phyloP scores from a whole-genome alignment of 371 early-diverging fungal genomes.

The Chytridium lagenaria region DNA sequence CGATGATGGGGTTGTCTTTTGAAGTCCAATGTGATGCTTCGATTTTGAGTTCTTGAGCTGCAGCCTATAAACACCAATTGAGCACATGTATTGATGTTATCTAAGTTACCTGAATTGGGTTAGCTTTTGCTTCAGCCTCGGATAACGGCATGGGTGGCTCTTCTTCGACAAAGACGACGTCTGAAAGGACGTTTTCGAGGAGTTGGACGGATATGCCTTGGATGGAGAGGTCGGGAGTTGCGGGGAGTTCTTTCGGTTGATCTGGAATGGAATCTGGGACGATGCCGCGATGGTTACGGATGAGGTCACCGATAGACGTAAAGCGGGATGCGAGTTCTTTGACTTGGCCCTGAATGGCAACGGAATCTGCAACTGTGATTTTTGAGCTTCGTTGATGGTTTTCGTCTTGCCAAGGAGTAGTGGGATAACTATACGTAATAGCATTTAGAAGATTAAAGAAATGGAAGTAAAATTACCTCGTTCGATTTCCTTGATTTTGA shows the following conservation, averaged over 20 bases:
- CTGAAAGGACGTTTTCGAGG: conserved; percentile 26
- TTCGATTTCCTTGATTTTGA: conserved; percentile 39
- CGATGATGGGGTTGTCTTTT: conserved; percentile 52
- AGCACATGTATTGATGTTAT: neutral
- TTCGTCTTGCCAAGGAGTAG: conserved; percentile 15
- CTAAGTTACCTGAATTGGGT: conserved; percentile 54
- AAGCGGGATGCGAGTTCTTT: conserved; percentile 23
- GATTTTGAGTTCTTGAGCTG: conserved; percentile 59
- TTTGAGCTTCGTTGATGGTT: conserved; percentile 24
- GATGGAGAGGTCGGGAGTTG: conserved; percentile 16
- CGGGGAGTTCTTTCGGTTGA: conserved; percentile 4
- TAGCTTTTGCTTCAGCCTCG: conserved; percentile 50
- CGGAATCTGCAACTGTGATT: neutral
- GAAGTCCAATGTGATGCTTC: conserved; percentile 54
- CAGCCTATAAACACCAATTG: conserved; percentile 43
- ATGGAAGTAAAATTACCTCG: conserved; percentile 1
- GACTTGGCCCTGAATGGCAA: conserved; percentile 6
- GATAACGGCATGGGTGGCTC: conserved; percentile 51
- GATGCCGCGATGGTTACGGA: conserved; percentile 26
- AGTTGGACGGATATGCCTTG: conserved; percentile 37
- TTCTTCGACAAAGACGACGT: conserved; percentile 46
- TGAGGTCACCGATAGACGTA: conserved; percentile 26
- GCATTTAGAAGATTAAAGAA: neutral
- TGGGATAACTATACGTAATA: conserved; percentile 25
- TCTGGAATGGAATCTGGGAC: conserved; percentile 4